Evolutionary conservation across 169 alveolate genomes (phyloP).

Genomic region (Besnoitia besnoiti): DNA sequence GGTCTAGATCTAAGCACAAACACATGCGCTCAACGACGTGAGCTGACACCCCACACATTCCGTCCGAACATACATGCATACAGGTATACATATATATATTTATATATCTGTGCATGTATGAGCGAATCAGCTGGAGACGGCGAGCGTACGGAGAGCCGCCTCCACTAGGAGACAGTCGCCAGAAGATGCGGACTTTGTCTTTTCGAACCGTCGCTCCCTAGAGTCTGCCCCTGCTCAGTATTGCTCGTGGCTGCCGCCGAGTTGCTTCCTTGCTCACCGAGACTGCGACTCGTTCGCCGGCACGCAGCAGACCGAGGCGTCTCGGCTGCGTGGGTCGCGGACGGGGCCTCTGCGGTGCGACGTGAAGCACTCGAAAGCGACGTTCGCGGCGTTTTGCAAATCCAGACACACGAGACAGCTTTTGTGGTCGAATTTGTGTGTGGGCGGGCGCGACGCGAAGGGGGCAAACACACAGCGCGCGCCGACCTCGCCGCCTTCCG

Average conservation of each 20-base stretch:
- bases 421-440: slow-evolving; percentile 32
- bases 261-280: slow-evolving; percentile 11
- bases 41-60: no score
- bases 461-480: background rate
- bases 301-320: background rate
- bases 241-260: no score
- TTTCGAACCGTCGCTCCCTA: no score
- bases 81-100: background rate
- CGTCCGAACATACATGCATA: background rate
- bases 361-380: slow-evolving; percentile 27
- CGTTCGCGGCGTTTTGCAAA: background rate
- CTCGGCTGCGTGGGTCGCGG: background rate
- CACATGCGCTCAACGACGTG: background rate
- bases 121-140: no score
- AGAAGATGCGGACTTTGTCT: no score
- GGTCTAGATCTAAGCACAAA: no score
- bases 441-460: background rate
- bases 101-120: background rate
- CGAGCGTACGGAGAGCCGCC: no score
- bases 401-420: slow-evolving; percentile 35
- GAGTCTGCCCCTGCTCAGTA: no score
- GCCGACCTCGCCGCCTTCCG: background rate
- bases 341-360: background rate
- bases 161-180: no score
- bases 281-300: slow-evolving; percentile 40